These are phyloP conservation scores for Jatropha multifida DNA, from an alignment of 441 rosid species.

Conservation along the genomic window DNA sequence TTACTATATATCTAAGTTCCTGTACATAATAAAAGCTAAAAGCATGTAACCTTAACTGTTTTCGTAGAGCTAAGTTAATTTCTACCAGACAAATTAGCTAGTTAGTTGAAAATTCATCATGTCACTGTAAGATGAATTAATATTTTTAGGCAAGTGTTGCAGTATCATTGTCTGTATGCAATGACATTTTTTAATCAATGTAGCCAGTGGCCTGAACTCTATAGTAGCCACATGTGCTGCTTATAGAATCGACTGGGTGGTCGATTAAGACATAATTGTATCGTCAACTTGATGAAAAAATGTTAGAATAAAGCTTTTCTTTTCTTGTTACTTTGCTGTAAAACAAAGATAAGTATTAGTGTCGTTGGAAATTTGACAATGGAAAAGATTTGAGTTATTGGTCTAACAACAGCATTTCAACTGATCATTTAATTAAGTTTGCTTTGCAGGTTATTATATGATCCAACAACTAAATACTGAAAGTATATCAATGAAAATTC, in stretches of 20 bases:
- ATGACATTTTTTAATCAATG: slow-evolving; percentile 19
- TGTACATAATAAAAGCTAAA: slow-evolving; percentile 45
- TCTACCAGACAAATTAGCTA: background rate
- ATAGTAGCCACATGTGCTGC: slow-evolving; percentile 25
- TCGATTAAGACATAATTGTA: slow-evolving; percentile 22
- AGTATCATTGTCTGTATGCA: slow-evolving; percentile 20
- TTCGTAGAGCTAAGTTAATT: slow-evolving; percentile 26
- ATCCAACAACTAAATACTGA: too few species aligned
- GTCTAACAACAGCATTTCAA: too few species aligned
- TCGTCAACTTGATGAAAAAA: slow-evolving; percentile 20
- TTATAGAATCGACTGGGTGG: slow-evolving; percentile 21
- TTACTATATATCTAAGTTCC: slow-evolving; percentile 27
- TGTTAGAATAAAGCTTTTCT: slow-evolving; percentile 11
- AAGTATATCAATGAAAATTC: too few species aligned
- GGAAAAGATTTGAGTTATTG: too few species aligned
- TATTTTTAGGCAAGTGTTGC: background rate
- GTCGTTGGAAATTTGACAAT: too few species aligned
- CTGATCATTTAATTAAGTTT: too few species aligned
- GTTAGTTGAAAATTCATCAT: slow-evolving; percentile 12
- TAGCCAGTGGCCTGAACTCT: slow-evolving; percentile 16
- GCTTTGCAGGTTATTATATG: too few species aligned
- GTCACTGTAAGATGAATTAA: slow-evolving; percentile 5
- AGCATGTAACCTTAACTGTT: slow-evolving; percentile 21
- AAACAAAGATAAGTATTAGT: too few species aligned
- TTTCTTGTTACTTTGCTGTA: background rate